These are phyloP conservation scores for Hamamelis virginiana DNA, from an alignment of 164 flowering plant genomes.

Conservation along the genomic window DNA sequence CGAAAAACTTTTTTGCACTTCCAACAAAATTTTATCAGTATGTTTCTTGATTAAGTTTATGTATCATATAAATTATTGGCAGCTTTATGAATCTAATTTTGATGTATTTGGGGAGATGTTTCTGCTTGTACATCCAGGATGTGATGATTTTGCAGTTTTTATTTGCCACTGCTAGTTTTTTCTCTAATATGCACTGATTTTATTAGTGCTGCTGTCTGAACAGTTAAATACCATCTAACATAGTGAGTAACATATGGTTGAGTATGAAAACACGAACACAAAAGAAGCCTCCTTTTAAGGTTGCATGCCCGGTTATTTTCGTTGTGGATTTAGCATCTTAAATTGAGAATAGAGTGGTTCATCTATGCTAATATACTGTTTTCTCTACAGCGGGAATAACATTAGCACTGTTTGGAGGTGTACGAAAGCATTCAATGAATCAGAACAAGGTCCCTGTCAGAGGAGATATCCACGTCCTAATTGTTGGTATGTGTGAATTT, in stretches of 20 bases:
- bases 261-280: too few relatives aligned
- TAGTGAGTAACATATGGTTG: too few relatives aligned
- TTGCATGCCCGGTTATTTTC: background rate
- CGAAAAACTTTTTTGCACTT: too few relatives aligned
- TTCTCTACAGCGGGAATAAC: conserved; percentile 79
- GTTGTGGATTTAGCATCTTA: background rate
- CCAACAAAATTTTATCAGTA: too few relatives aligned
- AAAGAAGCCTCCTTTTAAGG: background rate
- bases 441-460: conserved; percentile 95
- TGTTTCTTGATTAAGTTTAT: background rate
- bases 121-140: background rate
- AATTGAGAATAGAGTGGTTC: background rate
- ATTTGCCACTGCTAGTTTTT: background rate
- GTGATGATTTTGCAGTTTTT: background rate
- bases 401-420: conserved; percentile 90
- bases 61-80: background rate
- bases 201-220: background rate
- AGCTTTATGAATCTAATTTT: background rate
- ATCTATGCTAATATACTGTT: conserved; percentile 4
- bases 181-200: background rate
- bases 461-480: conserved; percentile 94
- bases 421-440: conserved; percentile 82
- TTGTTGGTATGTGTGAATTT: conserved; percentile 65
- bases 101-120: background rate
- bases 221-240: too few relatives aligned